Evolutionary conservation across 2,329 filamentous ascomycete genomes (phyloP), one percentile per base, ranked within the genome.

Genomic region (Clonostachys byssicola): DNA sequence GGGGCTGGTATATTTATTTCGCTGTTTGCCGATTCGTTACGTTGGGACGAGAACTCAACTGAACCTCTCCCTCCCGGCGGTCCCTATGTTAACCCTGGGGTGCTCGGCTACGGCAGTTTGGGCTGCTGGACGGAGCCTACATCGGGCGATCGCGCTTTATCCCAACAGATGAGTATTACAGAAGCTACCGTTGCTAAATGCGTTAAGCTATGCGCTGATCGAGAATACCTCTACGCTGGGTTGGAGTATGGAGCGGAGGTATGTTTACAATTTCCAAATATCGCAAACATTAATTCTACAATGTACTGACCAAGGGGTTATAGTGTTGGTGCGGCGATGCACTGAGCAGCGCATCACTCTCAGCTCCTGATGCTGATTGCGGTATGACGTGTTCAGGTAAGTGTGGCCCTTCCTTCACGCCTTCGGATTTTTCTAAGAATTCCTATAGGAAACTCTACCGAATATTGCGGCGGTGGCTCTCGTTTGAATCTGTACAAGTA

Each of bases 1-100:
- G 57, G 54, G 9, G 63, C 62, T 8, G 64, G 66, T 34, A 49
- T 66, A 7, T 75, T 68, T 58, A 67, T 81, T 46, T 80, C 71
- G 40, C 53, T 80, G 2, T 80, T 77, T 45, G 71, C 69, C 5
- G 65, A 70, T 45, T 52, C 59, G 0, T 35, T 59, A 2, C 55
- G 58, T 8, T 63, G 53, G 45, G 50, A 60, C 40, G 62, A 59
- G 14, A 60, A 62, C 45, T 52, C 47, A 14, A 61, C 59, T 5
- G 54, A 51, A 2, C 50, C 2, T 47, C 44, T 54, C 2, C 54
- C 55, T 2, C 44, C 52, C 2, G 13, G 50, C 3, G 57, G 48
- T 2, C 63, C 65, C 1, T 50, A 54, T 8, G 62, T 67, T 4
- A 74, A 74, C 50, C 66, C 67, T 1, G 67, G 67, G 1, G 63